Percentiles rank a stretch among this genome's conserved stretches.
These are phyloP conservation scores for Asterella californica DNA, from an alignment of 225 moss, liverwort and hornwort genomes.

Conservation along the genomic window DNA sequence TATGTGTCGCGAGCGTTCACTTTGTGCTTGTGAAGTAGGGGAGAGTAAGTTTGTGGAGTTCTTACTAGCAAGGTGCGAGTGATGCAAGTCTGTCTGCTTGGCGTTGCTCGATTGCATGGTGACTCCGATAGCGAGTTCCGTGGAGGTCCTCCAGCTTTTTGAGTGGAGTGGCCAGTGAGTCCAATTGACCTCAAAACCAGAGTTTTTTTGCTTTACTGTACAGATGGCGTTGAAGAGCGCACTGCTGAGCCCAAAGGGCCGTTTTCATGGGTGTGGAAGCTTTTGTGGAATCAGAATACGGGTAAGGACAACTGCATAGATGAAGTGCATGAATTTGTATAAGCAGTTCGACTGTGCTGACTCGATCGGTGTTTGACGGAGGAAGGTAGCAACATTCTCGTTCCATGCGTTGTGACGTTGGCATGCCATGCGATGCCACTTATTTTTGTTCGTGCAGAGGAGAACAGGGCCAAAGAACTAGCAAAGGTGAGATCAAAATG, in stretches of 20 bases:
- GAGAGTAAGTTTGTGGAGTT: not conserved
- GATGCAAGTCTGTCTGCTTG: not conserved
- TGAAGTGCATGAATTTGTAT: not conserved
- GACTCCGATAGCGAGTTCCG: too few relatives aligned
- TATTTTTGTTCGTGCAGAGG: slow-evolving; percentile 40
- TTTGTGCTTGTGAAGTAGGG: not conserved
- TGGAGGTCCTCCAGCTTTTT: not conserved
- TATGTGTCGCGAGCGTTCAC: too few relatives aligned
- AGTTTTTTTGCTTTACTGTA: not conserved
- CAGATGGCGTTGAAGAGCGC: slow-evolving; percentile 9
- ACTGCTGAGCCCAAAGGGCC: slow-evolving; percentile 21
- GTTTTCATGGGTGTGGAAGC: slow-evolving; percentile 26
- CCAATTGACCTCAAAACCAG: not conserved
- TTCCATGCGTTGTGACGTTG: not conserved
- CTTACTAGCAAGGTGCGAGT: not conserved
- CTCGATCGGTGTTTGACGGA: not conserved
- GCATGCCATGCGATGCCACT: not conserved
- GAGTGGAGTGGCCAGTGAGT: not conserved
- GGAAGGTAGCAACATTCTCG: not conserved
- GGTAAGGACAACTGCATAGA: slow-evolving; percentile 18
- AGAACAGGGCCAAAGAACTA: slow-evolving; percentile 70
- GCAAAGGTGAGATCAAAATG: slow-evolving; percentile 74
- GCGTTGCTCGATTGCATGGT: not conserved
- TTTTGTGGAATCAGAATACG: slow-evolving; percentile 26
- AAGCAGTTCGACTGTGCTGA: not conserved